A percentile compares a stretch with the other conserved stretches of the same genome.
phyloP scores from a whole-genome alignment of 2,329 filamentous ascomycete species.

The Fusarium secorum region DNA sequence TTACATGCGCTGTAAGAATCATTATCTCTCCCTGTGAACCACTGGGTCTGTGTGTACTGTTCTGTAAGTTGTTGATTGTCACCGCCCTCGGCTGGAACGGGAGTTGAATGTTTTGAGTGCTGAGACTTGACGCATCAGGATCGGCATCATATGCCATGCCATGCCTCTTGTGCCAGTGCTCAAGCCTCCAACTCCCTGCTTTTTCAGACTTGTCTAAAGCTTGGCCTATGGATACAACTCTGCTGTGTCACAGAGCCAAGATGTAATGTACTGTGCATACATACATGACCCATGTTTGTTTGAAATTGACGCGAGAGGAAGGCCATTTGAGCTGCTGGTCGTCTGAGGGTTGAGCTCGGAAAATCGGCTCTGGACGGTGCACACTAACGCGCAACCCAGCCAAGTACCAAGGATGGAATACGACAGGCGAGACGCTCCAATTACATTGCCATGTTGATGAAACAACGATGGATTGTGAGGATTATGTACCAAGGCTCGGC shows the following conservation, averaged over 20 bases:
- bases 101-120: background rate
- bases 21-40: background rate
- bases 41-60: background rate
- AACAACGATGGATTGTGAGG: background rate
- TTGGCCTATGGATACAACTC: slow-evolving; percentile 20
- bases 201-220: slow-evolving; percentile 26
- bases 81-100: slow-evolving; percentile 25
- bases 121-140: slow-evolving; percentile 22
- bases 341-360: slow-evolving; percentile 20
- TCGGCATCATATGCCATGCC: slow-evolving; percentile 13
- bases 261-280: background rate
- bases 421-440: slow-evolving; percentile 10
- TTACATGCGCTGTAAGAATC: background rate
- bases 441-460: background rate
- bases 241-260: slow-evolving; percentile 22
- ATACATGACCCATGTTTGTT: slow-evolving; percentile 19
- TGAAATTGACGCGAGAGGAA: slow-evolving; percentile 5
- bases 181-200: slow-evolving; percentile 22
- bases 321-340: slow-evolving; percentile 3
- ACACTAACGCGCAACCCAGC: slow-evolving; percentile 19
- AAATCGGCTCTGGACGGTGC: slow-evolving; percentile 25
- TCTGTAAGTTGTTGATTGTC: background rate
- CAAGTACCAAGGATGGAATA: slow-evolving; percentile 5
- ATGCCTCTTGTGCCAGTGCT: background rate
- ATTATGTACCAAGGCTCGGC: background rate